Conservation (phyloP, 2,329 filamentous ascomycete genomes). For the Rhinocladiella mackenziei region DNA sequence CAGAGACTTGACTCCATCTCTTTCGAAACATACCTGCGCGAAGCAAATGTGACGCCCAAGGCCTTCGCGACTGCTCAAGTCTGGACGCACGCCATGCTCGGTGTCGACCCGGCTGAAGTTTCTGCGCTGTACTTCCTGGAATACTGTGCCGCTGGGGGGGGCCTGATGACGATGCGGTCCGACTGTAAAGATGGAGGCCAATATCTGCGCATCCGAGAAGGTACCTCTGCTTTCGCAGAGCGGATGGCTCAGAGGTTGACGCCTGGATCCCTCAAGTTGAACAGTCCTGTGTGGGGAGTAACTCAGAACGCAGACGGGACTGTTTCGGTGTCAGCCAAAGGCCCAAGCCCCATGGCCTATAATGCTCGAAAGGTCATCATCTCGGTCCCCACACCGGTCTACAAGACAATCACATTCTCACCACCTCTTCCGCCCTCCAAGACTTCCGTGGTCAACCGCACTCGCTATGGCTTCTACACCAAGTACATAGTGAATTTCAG, state of each 20-base stretch:
- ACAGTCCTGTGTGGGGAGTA: slow-evolving; percentile 33
- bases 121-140: slow-evolving; percentile 54
- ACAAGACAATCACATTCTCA: slow-evolving; percentile 46
- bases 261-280: slow-evolving; percentile 29
- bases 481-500: slow-evolving; percentile 49
- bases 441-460: slow-evolving; percentile 35
- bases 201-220: slow-evolving; percentile 48
- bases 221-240: slow-evolving; percentile 44
- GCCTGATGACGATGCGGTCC: slow-evolving; percentile 51
- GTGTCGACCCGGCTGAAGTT: slow-evolving; percentile 48
- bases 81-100: slow-evolving; percentile 45
- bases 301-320: slow-evolving; percentile 30
- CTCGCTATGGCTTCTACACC: slow-evolving; percentile 47
- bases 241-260: slow-evolving; percentile 38
- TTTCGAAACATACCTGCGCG: slow-evolving; percentile 38
- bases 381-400: slow-evolving; percentile 47
- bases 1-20: slow-evolving; percentile 37
- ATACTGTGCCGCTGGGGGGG: slow-evolving; percentile 52
- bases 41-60: slow-evolving; percentile 29
- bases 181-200: slow-evolving; percentile 53
- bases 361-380: slow-evolving; percentile 46
- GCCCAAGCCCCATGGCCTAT: slow-evolving; percentile 28
- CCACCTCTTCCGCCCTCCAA: slow-evolving; percentile 47
- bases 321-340: slow-evolving; percentile 16
- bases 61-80: slow-evolving; percentile 38